Evolutionary conservation across 768 basidiomycete species (phyloP), one percentile per base, ranked within the genome.

Genomic region (Macrolepiota dolichaula): DNA sequence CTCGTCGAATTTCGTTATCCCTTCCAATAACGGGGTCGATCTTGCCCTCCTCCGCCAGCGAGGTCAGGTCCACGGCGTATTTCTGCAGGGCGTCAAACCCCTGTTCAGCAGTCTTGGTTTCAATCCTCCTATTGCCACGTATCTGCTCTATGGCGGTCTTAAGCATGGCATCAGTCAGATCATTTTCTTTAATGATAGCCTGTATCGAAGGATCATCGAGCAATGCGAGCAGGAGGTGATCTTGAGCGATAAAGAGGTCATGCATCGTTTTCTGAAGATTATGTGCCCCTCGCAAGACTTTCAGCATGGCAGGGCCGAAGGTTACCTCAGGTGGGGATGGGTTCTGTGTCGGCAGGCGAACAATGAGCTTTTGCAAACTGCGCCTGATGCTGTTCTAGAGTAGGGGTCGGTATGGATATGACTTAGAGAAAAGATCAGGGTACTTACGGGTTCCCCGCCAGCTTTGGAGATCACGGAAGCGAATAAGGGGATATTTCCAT

Each of bases 11-110:
- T 71, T 96, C 94, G 65, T 94, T 89, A 71, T 96, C 94, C 55
- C 94, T 85, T 9, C 95, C 94, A 60, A 97, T 94, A 29, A 95
- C 92, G 3, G 95, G 95, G 72, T 97, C 95, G n/a, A 96, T 85
- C 72, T 96, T 96, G 13, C 95, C 94, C 70, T 93, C 91, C 70
- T 89, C 88, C 32, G 95, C 95, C 2, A 96, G 79, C 3, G 90
- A 79, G 0, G 95, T 97, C 51, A 96, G 76, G 72, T 97, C 94
- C 13, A 89, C 75, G 1, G 92, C 92, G 69, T 93, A 94, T 74
- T 97, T 97, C 64, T 85, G 83, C 32, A 98, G 77, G 1, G 96
- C 96, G 62, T 98, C 95, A 66, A 97, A 98, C 29, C 93, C 94
- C 65, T 91, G 86, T 70, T 98, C 96, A 0, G 96, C 94, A 19